A percentile compares a stretch with the other conserved stretches of the same genome.
These are phyloP conservation scores for Lactifluus echinatus DNA, from an alignment of 768 basidiomycete genomes.

Conservation along the genomic window DNA sequence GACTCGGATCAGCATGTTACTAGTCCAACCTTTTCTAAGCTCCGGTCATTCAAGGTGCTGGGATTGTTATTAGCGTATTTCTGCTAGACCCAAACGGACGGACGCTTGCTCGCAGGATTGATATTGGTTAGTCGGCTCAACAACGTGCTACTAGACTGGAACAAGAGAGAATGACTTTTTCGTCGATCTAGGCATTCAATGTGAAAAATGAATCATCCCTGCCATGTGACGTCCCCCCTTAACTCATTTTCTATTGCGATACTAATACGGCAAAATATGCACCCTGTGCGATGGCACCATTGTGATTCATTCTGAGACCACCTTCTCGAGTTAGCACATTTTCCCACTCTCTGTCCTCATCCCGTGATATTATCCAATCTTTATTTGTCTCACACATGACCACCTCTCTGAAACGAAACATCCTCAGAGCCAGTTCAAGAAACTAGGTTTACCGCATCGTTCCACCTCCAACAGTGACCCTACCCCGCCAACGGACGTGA, in stretches of 20 bases:
- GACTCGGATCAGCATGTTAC: not conserved
- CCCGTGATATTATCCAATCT: constrained; percentile 19
- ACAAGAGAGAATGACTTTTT: constrained; percentile 57
- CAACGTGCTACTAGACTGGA: constrained; percentile 59
- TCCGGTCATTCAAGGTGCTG: constrained; percentile 57
- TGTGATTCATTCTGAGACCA: constrained; percentile 64
- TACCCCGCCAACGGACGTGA: not conserved
- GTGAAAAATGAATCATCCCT: constrained; percentile 40
- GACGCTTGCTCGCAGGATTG: constrained; percentile 57
- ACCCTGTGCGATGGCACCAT: constrained; percentile 58
- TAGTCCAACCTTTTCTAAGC: constrained; percentile 45
- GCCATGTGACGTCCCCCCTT: not conserved
- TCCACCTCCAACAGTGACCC: not conserved
- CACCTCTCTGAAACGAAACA: constrained; percentile 14
- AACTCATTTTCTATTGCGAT: constrained; percentile 28
- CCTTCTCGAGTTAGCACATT: constrained; percentile 58
- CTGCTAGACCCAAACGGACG: constrained; percentile 54
- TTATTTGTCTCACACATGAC: constrained; percentile 22
- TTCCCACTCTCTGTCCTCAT: constrained; percentile 43
- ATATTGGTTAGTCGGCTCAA: constrained; percentile 53
- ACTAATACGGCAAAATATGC: constrained; percentile 61
- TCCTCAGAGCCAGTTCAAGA: not conserved
- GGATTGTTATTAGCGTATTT: constrained; percentile 72
- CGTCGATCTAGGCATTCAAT: constrained; percentile 65
- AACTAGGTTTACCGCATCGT: not conserved